Conservation (phyloP, 2,329 filamentous ascomycete species). For the Myriosclerotinia duriaeana region DNA sequence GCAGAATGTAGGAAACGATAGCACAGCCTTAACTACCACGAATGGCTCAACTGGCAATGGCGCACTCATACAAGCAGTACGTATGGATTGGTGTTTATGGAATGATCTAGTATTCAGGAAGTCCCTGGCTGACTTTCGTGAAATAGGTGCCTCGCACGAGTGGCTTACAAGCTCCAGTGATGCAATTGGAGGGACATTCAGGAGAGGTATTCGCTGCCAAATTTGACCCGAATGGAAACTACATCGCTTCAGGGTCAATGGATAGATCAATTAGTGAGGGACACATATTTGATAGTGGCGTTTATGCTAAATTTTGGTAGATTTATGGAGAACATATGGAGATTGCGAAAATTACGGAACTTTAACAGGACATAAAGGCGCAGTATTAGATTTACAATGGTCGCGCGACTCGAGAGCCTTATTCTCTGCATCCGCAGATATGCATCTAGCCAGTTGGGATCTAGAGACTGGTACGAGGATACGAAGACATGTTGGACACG, state of each 20-base stretch:
- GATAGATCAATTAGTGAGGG: conserved; percentile 82
- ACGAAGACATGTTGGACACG: conserved; percentile 87
- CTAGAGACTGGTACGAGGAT: conserved; percentile 88
- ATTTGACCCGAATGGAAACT: conserved; percentile 83
- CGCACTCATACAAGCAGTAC: conserved; percentile 65
- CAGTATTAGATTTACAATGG: conserved; percentile 91
- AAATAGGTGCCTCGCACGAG: conserved; percentile 74
- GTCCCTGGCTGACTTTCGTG: conserved; percentile 32
- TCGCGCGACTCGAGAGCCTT: conserved; percentile 88
- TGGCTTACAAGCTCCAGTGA: conserved; percentile 82
- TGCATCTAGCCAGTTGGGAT: conserved; percentile 92
- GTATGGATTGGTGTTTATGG: conserved; percentile 38
- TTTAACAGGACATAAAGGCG: conserved; percentile 85
- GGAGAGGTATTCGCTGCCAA: conserved; percentile 88
- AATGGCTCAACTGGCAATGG: conserved; percentile 59
- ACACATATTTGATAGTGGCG: conserved; percentile 25
- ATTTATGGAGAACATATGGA: conserved; percentile 91
- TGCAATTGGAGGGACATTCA: conserved; percentile 82
- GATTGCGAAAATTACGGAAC: conserved; percentile 93
- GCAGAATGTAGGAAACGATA: conserved; percentile 62
- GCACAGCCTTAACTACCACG: conserved; percentile 56
- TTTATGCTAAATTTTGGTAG: conserved; percentile 47
- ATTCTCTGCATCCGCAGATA: conserved; percentile 91
- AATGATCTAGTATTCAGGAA: conserved; percentile 22
- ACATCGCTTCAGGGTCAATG: conserved; percentile 94